Base-by-base conservation (phyloP, 2,329 filamentous ascomycete genomes). In the Pyricularia pennisetigena region DNA sequence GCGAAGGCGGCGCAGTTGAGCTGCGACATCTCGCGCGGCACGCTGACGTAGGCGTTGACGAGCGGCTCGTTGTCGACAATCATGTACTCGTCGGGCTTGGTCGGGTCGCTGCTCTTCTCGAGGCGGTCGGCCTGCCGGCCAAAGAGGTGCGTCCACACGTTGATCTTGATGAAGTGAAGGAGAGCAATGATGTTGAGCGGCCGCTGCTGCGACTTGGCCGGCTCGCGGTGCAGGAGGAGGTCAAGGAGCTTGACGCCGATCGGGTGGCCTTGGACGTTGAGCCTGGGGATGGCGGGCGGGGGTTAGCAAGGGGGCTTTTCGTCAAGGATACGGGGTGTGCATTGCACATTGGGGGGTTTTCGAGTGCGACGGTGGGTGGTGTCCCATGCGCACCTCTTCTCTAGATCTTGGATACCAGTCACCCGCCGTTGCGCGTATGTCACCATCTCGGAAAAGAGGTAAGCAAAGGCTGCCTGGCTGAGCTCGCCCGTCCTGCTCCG, bases 31-130 rank as follows among this genome's bases (percentile, higher is more conserved):
- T 99, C 95, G 75, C 90, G 90, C 20, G 95, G 95, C 67, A 98
- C 90, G 74, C 89, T 93, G 76, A 99, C 91, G 81, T 95, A 98
- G 71, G 90, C 90, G 79, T 97, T 98, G 57, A 98, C 94, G 66
- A 98, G 84, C 26, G 95, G 95, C 77, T 98, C 95, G 80, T 99
- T 98, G 81, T 99, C 95, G 74, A 94, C 92, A 74, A 99, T 95
- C 94, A 99, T 98, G 83, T 98, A 99, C 82, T 98, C 94, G 73
- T 95, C 93, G 9, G 92, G 90, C 67, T 93, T 94, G 67, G 89
- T 87, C 9, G 91, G 89, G 74, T 92, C 90, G 68, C 88, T 88
- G 69, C 89, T 92, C 80, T 95, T 94, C 81, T 99, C 95, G 69
- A 99, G 88, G 23, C 93, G 91, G 80, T 98, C 94, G 30, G 95